Evolutionary conservation across 1,139 yeast species (phyloP).

Genomic region (Nakaseomyces kungkrabaensis): DNA sequence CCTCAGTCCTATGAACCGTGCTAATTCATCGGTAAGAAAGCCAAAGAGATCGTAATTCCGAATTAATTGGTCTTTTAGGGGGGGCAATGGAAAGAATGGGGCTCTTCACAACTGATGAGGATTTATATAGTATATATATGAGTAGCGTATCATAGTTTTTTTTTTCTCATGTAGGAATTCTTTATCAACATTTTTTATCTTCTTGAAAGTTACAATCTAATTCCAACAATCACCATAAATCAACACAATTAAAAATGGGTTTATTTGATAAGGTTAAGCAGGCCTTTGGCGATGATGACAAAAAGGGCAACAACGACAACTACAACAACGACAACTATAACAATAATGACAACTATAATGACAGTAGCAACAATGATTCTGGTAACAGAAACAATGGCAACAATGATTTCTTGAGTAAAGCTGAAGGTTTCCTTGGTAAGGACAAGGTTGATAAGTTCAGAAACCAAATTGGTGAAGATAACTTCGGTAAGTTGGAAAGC

Average conservation of each 20-base stretch:
- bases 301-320: conserved; percentile 3
- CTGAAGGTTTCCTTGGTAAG: conserved; percentile 19
- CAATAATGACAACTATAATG: conserved; percentile 7
- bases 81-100: too few relatives aligned
- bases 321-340: conserved; percentile 3
- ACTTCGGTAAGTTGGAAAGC: conserved; percentile 20
- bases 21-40: too few relatives aligned
- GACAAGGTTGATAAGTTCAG: conserved; percentile 20
- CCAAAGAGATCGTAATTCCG: too few relatives aligned
- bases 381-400: conserved; percentile 1
- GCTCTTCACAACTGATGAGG: too few relatives aligned
- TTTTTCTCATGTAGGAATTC: too few relatives aligned
- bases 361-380: background rate
- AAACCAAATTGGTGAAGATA: conserved; percentile 21
- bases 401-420: conserved; percentile 16
- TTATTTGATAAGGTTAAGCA: conserved; percentile 27
- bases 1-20: too few relatives aligned
- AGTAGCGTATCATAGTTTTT: too few relatives aligned
- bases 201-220: too few relatives aligned
- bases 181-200: too few relatives aligned
- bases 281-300: conserved; percentile 7
- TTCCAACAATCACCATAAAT: too few relatives aligned
- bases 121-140: too few relatives aligned
- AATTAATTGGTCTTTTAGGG: too few relatives aligned
- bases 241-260: conserved; percentile 22